Percentiles rank a stretch among this genome's conserved stretches.
These are phyloP conservation scores for Termitomyces bulborhizus DNA, from an alignment of 768 basidiomycete genomes.

Conservation along the genomic window DNA sequence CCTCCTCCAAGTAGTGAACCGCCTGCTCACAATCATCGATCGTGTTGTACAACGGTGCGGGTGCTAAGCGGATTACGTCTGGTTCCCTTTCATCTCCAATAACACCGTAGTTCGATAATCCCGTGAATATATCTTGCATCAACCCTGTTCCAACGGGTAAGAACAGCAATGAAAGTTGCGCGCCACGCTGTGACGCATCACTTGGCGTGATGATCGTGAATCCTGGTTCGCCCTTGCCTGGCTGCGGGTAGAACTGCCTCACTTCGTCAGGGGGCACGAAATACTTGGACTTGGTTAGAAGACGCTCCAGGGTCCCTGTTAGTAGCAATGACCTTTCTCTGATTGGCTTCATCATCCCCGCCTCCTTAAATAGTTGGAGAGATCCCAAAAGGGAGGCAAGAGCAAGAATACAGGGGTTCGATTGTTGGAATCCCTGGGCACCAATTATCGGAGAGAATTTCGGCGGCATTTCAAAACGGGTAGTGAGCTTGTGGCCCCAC, in stretches of 20 bases:
- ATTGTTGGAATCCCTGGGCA: slow-evolving; percentile 94
- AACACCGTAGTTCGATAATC: slow-evolving; percentile 64
- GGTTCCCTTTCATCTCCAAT: slow-evolving; percentile 91
- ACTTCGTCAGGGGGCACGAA: slow-evolving; percentile 44
- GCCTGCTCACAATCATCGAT: slow-evolving; percentile 71
- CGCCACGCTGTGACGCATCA: slow-evolving; percentile 62
- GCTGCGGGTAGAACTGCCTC: slow-evolving; percentile 20
- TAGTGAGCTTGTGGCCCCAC: slow-evolving; percentile 92
- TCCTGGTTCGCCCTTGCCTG: slow-evolving; percentile 26
- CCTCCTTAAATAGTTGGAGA: slow-evolving; percentile 72
- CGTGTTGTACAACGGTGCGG: slow-evolving; percentile 83
- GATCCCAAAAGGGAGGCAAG: slow-evolving; percentile 80
- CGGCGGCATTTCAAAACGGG: slow-evolving; percentile 88
- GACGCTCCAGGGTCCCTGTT: slow-evolving; percentile 64
- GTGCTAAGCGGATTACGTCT: slow-evolving; percentile 86
- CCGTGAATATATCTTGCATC: slow-evolving; percentile 67
- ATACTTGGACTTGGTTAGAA: slow-evolving; percentile 56
- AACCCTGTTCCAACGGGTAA: slow-evolving; percentile 50
- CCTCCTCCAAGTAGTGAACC: slow-evolving; percentile 57
- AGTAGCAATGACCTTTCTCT: slow-evolving; percentile 65
- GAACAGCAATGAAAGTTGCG: slow-evolving; percentile 85
- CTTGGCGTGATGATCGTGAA: slow-evolving; percentile 94
- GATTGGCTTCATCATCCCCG: slow-evolving; percentile 65
- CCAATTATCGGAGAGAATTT: slow-evolving; percentile 80
- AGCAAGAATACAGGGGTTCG: slow-evolving; percentile 83